phyloP scores from a whole-genome alignment of 2,329 filamentous ascomycete genomes.

The Colletotrichum agaves region DNA sequence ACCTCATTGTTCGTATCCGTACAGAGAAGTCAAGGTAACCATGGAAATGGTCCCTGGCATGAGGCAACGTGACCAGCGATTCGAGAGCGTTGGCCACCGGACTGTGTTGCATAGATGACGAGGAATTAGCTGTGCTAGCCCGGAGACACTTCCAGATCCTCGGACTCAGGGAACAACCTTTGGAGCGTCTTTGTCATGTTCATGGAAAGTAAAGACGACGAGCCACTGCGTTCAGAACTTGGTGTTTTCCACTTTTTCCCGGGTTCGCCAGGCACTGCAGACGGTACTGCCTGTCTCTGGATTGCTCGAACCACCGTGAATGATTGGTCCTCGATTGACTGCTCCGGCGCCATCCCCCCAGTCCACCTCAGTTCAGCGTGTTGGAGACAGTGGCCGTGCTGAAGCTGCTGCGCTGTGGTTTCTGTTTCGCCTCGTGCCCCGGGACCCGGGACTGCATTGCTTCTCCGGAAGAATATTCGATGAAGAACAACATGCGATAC shows the following conservation, averaged over 20 bases:
- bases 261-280: slow-evolving; percentile 32
- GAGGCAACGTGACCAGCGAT: slow-evolving; percentile 8
- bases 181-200: slow-evolving; percentile 18
- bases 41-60: slow-evolving; percentile 26
- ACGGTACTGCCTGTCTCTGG: slow-evolving; percentile 15
- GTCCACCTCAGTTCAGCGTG: neutral
- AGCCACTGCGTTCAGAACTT: slow-evolving; percentile 24
- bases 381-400: slow-evolving; percentile 18
- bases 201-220: slow-evolving; percentile 1
- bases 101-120: slow-evolving; percentile 3
- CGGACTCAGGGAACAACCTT: slow-evolving; percentile 24
- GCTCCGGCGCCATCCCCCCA: slow-evolving; percentile 8
- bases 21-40: slow-evolving; percentile 15
- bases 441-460: neutral
- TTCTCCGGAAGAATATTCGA: neutral
- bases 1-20: slow-evolving; percentile 5
- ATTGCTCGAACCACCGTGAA: slow-evolving; percentile 16
- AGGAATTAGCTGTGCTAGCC: slow-evolving; percentile 14
- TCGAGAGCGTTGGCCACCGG: neutral
- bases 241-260: slow-evolving; percentile 26
- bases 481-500: no score
- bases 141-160: slow-evolving; percentile 25
- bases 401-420: slow-evolving; percentile 17
- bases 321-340: slow-evolving; percentile 22
- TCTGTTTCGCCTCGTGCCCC: slow-evolving; percentile 14